phyloP scores from a whole-genome alignment of 176 grass and related monocot genomes.

The Musa beccarii region DNA sequence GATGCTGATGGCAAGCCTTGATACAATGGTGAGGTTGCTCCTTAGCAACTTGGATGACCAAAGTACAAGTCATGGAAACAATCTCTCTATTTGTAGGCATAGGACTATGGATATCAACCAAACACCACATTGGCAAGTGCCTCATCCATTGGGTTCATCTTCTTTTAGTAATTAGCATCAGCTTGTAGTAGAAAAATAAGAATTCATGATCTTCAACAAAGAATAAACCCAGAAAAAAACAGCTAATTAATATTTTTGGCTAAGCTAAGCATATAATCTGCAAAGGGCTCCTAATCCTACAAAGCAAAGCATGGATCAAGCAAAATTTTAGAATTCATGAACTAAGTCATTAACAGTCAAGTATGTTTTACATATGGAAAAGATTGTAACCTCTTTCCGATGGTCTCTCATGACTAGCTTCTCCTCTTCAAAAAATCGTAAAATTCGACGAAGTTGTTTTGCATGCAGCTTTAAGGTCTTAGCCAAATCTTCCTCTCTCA shows the following conservation, averaged over 20 bases:
- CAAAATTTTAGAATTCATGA: neutral
- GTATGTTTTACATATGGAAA: neutral
- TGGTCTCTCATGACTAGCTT: conserved; percentile 87
- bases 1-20: too few relatives aligned
- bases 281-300: neutral
- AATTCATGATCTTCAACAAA: neutral
- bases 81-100: too few relatives aligned
- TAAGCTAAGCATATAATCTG: neutral
- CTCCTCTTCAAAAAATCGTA: conserved; percentile 93
- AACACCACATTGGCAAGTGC: too few relatives aligned
- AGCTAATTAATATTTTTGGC: neutral
- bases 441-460: conserved; percentile 68
- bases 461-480: conserved; percentile 82
- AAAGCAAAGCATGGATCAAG: neutral
- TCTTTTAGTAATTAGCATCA: too few relatives aligned
- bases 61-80: too few relatives aligned
- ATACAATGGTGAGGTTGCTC: too few relatives aligned
- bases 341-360: neutral
- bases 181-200: neutral
- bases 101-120: too few relatives aligned
- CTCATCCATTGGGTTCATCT: too few relatives aligned
- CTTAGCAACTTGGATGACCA: too few relatives aligned
- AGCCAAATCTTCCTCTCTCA: conserved; percentile 86
- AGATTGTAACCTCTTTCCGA: conserved; percentile 69
- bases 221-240: neutral